These are phyloP conservation scores for Gypsophila paniculata DNA, from an alignment of 179 eudicot genomes.

Conservation along the genomic window DNA sequence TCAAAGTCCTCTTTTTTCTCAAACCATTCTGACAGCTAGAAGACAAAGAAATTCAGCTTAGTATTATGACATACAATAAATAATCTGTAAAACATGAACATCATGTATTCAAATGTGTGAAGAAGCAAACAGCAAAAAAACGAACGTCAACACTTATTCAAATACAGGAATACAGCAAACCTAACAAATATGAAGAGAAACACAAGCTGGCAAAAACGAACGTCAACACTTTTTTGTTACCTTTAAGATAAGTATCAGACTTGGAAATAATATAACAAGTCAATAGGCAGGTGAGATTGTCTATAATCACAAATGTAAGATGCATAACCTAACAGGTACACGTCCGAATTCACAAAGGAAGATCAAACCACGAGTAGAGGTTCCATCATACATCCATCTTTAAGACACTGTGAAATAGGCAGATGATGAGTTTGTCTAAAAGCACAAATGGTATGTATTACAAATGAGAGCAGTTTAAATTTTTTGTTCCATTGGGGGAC, in stretches of 20 bases:
- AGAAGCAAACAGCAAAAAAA: background rate
- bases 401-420: background rate
- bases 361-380: background rate
- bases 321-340: background rate
- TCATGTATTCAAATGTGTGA: background rate
- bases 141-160: background rate
- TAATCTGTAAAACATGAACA: background rate
- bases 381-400: background rate
- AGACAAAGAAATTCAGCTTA: constrained; percentile 10
- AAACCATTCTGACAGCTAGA: constrained; percentile 79
- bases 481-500: background rate
- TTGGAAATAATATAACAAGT: background rate
- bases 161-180: background rate
- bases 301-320: background rate
- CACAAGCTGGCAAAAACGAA: background rate
- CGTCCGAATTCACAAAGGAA: background rate
- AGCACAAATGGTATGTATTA: background rate
- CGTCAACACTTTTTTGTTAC: background rate
- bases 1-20: constrained; percentile 46
- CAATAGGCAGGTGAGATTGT: background rate
- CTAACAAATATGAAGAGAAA: background rate
- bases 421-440: background rate
- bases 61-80: background rate
- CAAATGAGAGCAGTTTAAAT: background rate
- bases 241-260: background rate